Evolutionary conservation across 306 rosid species (phyloP), one percentile per base, ranked within the genome.

Genomic region (Quercus gilva): DNA sequence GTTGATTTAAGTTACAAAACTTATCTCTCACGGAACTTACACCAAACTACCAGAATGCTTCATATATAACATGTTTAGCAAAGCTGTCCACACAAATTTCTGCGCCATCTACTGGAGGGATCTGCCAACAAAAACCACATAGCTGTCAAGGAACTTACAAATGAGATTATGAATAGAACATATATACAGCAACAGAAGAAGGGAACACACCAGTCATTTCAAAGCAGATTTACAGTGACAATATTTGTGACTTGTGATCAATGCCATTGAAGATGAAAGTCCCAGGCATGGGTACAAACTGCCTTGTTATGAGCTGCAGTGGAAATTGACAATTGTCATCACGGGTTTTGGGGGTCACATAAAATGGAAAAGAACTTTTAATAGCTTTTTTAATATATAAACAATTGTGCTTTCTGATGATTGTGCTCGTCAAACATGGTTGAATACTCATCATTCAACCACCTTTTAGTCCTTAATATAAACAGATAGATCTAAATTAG

Each of bases 231-330:
- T 91, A 95, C 74, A 95, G 88, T 5, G 83, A 84, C 86, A 95
- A 81, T 67, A 93, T 68, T 79, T 93, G 99, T 52, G 98, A 95
- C 86, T 93, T 95, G 85, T 91, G 99, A 80, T 93, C 97, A 13
- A 95, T 93, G 82, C 98, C 98, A 73, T 93, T 92, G 91, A 95
- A 95, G 87, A 95, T 83, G 84, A 81, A 93, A 71, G 97, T 91
- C 58, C 96, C 98, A 25, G 92, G 86, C 91, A 95, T 85, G 23
- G 99, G 98, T 78, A 95, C 97, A 80, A 95, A 95, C 63, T 95
- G 99, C 73, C 90, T 90, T 81, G 99, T 95, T 83, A 93, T 90
- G 61, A 95, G 96, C 98, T 95, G 96, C 76, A 14, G 70, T 63
- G 28, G 60, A 14, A 55, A 73, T 60, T 68, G 59, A 51, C 33